Evolutionary conservation across 2,329 filamentous ascomycete species (phyloP), one percentile per base, ranked within the genome.

Genomic region (Botryosphaeria dothidea): DNA sequence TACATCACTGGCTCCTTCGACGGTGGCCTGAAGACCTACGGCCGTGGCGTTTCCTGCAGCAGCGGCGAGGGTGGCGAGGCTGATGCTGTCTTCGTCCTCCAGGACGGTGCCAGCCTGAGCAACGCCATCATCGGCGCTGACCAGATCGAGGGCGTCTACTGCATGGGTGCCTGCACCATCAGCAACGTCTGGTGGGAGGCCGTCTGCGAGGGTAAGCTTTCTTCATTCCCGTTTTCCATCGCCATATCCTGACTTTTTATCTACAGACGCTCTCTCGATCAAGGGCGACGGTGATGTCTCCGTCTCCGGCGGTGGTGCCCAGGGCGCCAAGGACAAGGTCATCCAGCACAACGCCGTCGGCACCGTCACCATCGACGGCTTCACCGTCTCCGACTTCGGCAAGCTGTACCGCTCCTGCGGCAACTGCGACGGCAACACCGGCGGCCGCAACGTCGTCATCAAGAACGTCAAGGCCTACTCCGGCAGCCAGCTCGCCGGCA

Each of bases 131-230:
- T 84, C 61, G 81, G 81, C 5, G 72, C 75, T 27, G 77, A 78
- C 61, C 77, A 82, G 67, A 74, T 80, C 29, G 82, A 83, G 69
- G 81, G 81, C 56, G 79, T 85, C 31, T 82, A 85, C 74, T 85
- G 83, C 73, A 71, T 79, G 64, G 82, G 81, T 36, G 74, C 78
- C 17, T 84, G 82, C 71, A 82, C 78, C 6, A 70, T 83, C 29
- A 78, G 76, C 66, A 72, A 71, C 46, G 68, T 73, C 31, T 74
- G 72, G 72, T 74, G 70, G 70, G 66, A 65, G 4, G 70, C 73
- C 65, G 71, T 73, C 21, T 81, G 79, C 67, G 78, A 81, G 67
- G 79, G 65, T 72, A 49, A 51, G 54, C 62, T 4, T 13, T 19
- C 36, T 62, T 75, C 75, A 71, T 69, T 69, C 60, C 82, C 41